Evolutionary conservation across 1,284 basidiomycete genomes (phyloP), one percentile per base, ranked within the genome.

Genomic region (Leccinum solheimii): DNA sequence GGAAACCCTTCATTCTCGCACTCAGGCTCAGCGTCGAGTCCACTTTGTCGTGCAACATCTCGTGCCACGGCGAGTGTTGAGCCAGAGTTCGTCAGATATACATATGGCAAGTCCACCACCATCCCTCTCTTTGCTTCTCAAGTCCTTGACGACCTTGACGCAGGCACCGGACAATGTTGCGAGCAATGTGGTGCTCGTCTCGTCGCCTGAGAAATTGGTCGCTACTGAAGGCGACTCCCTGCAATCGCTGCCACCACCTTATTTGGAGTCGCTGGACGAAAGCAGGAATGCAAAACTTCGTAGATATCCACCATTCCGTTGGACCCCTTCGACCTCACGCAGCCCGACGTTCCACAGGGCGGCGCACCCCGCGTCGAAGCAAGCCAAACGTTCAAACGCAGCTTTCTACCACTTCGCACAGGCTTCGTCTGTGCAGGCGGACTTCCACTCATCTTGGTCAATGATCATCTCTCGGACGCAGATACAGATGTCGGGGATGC

Each of bases 371-470:
- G 68, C 58, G 71, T 75, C 7, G 78, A 83, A 62, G 77, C 76
- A 7, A 74, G 76, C n/a, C 82, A 83, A 64, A 81, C 86, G 26
- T 90, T 92, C 59, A 81, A 85, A 60, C 76, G 90, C 52, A 77
- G 81, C 10, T 91, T 84, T 62, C 58, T 90, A 43, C 80, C 87
- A 1, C 69, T 81, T 27, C 26, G 72, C 54, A 78, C 75, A 7
- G 90, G 90, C 0, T 88, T 88, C 68, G 74, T 77, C 43, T 79
- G 78, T 8, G 79, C 86, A 19, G 89, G 89, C 16, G 88, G 88
- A 3, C 69, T 92, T 58, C 81, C 88, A 21, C 77, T 89, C 40
- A 65, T 91, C 21, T 73, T 88, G 40, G 65, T 87, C 2, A 81
- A 83, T 50, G 88, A 91, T 69, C 75, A 77, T 57, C 69, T 81